Percentiles rank a stretch among this genome's conserved stretches.
phyloP scores from a whole-genome alignment of 129 eudicot species.

The Saposhnikovia divaricata region DNA sequence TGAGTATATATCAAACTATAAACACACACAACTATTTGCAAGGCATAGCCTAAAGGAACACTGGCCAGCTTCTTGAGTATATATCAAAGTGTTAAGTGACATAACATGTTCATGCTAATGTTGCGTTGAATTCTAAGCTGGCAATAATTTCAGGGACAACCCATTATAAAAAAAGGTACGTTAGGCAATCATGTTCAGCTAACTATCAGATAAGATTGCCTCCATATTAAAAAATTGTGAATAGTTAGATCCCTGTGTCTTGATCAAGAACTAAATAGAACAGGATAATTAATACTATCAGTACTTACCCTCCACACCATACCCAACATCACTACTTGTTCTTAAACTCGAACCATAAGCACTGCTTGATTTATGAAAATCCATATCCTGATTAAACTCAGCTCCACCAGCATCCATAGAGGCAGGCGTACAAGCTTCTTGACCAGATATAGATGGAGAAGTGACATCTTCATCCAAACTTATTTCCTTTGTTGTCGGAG shows the following conservation, averaged over 20 bases:
- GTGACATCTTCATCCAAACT: slow-evolving; percentile 23
- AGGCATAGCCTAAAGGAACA: not conserved
- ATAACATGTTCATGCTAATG: not conserved
- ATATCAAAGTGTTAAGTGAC: not conserved
- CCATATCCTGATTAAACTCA: slow-evolving; percentile 20
- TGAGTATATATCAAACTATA: not conserved
- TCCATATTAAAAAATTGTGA: not conserved
- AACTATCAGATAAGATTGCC: not conserved
- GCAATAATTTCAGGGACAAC: not conserved
- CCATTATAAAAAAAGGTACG: not conserved
- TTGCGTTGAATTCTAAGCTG: not conserved
- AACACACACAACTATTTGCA: not conserved
- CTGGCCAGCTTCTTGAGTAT: not conserved
- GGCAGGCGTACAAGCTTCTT: slow-evolving; percentile 22
- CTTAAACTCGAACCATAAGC: slow-evolving; percentile 24
- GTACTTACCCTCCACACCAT: slow-evolving; percentile 19
- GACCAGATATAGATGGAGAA: slow-evolving; percentile 11
- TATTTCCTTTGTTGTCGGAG: slow-evolving; percentile 25
- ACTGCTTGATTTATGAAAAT: slow-evolving; percentile 20
- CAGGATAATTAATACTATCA: not conserved
- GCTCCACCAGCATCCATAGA: slow-evolving; percentile 22
- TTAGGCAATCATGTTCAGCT: not conserved
- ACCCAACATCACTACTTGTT: slow-evolving; percentile 14
- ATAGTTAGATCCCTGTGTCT: not conserved
- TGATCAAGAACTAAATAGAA: not conserved